Percentiles rank a stretch among this genome's conserved stretches.
Conservation (phyloP, 768 basidiomycete species). For the Trametes gibbosa region DNA sequence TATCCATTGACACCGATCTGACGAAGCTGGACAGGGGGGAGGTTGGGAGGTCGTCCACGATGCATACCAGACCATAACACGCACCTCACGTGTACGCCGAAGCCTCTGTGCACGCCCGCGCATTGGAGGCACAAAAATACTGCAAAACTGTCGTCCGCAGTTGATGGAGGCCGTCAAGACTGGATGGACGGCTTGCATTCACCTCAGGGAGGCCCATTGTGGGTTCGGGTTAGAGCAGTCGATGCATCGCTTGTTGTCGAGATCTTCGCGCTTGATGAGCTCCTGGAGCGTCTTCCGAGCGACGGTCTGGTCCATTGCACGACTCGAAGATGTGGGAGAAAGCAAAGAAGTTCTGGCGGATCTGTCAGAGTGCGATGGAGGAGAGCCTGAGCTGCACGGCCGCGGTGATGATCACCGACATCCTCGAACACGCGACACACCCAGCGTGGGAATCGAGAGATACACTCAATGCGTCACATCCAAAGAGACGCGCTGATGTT, state of each 20-base stretch:
- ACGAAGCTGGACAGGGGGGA: conserved; percentile 60
- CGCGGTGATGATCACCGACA: conserved; percentile 13
- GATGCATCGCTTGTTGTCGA: conserved; percentile 73
- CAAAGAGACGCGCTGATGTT: conserved; percentile 5
- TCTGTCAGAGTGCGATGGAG: conserved; percentile 1
- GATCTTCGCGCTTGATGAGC: conserved; percentile 67
- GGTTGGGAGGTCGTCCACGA: conserved; percentile 16
- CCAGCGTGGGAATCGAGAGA: conserved; percentile 12
- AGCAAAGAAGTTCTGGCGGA: background rate
- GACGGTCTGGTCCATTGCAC: conserved; percentile 52
- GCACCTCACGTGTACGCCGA: conserved; percentile 90
- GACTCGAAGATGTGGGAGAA: conserved; percentile 9
- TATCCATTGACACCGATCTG: conserved; percentile 93
- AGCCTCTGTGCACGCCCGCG: conserved; percentile 79
- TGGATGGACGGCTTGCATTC: conserved; percentile 14
- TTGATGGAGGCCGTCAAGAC: conserved; percentile 1
- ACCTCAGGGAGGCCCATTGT: conserved; percentile 91
- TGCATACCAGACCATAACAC: conserved; percentile 5
- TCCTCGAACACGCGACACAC: conserved; percentile 7
- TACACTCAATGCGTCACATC: conserved; percentile 14
- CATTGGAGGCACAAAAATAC: conserved; percentile 92
- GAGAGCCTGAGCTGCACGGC: conserved; percentile 4
- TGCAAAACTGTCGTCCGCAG: conserved; percentile 55
- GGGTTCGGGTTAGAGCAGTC: conserved; percentile 91
- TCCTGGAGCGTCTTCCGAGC: conserved; percentile 73